Evolutionary conservation across 352 stramenopile species (phyloP).

Genomic region (Halophytophthora batemanensis): DNA sequence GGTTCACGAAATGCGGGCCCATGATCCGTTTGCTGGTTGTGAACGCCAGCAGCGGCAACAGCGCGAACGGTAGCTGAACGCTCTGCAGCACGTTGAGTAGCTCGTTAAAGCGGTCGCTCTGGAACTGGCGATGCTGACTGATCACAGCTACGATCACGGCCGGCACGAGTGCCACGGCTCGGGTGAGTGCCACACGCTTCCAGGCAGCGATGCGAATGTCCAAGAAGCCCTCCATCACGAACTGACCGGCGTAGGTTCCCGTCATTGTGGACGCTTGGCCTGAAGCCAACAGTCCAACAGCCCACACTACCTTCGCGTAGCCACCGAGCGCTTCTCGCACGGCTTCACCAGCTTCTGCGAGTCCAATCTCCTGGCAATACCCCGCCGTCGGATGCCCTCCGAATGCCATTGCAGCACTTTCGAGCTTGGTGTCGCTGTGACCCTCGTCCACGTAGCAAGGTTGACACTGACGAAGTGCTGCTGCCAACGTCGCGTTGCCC

Average conservation of each 20-base stretch:
- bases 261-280: conserved; percentile 92
- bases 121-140: conserved; percentile 42
- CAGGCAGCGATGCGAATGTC: conserved; percentile 78
- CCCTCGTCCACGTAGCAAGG: conserved; percentile 50
- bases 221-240: conserved; percentile 94
- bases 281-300: conserved; percentile 87
- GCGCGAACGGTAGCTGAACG: conserved; percentile 83
- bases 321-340: conserved; percentile 57
- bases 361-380: conserved; percentile 80
- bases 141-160: conserved; percentile 68
- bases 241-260: conserved; percentile 92
- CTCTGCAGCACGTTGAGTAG: conserved; percentile 87
- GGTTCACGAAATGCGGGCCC: conserved; percentile 51
- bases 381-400: conserved; percentile 29
- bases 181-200: conserved; percentile 83
- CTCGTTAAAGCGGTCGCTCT: conserved; percentile 74
- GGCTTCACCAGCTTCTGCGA: conserved; percentile 65
- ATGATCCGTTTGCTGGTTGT: conserved; percentile 56
- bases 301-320: conserved; percentile 80
- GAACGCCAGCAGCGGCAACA: conserved; percentile 83
- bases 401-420: background rate
- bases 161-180: conserved; percentile 80
- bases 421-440: conserved; percentile 7
- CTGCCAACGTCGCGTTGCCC: conserved; percentile 1
- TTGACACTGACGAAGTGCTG: conserved; percentile 18